Base-by-base conservation (phyloP, 768 basidiomycete genomes). In the Tulasnella sp. region DNA sequence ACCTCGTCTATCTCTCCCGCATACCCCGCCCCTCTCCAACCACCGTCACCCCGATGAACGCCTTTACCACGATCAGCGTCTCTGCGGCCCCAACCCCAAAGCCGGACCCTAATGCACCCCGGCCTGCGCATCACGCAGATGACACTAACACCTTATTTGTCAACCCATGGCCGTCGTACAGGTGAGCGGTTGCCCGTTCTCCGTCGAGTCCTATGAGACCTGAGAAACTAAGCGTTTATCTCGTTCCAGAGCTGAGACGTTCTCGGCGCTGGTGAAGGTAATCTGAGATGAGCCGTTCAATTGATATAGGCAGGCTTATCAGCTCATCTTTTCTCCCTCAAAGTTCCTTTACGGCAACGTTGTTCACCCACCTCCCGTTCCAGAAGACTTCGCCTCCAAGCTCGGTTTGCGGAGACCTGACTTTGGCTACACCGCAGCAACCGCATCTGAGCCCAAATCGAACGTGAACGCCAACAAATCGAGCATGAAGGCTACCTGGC, bases 391-490 rank as follows among this genome's bases (percentile, higher is more conserved):
- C 71, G 36, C 74, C 5, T 42, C 36, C 1, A 71, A 74, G 36
- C 46, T 83, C 21, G 80, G 80, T 14, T 71, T 79, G 31, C 80
- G 78, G 19, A 76, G 40, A 71, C 82, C 82, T 18, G 76, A 58
- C 7, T 83, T 46, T 16, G 82, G 82, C 8, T 34, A 40, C 19
- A 38, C 68, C 21, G 71, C 31, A 27, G 24, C 7, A 6, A 36
- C 31, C 19, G 31, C 31, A 58, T 46, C 74, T 75, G 80, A 48
- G 7, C 18, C 18, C 1, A 3, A 1, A 21, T 1, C 7, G 48
- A 18, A 48, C 16, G 48, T 48, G 40, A 89, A 88, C 80, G 84
- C 88, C 12, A 90, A 89, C 0, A 90, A 88, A 88, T 85, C 90
- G 0, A 89, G 89, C 48, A 48, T 80, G 38, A n/a, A 36, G 18